Base-by-base conservation (phyloP, 371 early-diverging fungal genomes). In the Synchytrium microbalum region DNA sequence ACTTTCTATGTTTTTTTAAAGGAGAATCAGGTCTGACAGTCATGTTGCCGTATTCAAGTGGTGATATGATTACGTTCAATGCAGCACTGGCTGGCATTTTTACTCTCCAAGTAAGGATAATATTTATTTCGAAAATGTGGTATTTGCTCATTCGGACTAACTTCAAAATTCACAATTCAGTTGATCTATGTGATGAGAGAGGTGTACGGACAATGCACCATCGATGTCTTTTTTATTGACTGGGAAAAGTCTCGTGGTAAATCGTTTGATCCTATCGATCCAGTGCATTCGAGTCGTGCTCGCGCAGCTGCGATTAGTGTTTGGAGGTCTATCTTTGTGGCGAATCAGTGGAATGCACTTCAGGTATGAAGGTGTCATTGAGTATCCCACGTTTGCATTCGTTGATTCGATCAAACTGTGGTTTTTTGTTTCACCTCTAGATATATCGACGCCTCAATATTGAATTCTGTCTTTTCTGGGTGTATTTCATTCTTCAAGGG, bases 311-410 rank as follows among this genome's bases (percentile, higher is more conserved):
- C n/a, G n/a, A 74, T 81, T 29, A 77, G 77, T 61, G 70, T 77
- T 10, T 81, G 81, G 81, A 56, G 81, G n/a, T 68, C 67, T 8
- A 75, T 81, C 26, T 78, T 81, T 59, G 67, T 78, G 72, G 74
- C 73, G 2, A 79, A 81, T 57, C 70, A 75, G 56, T 79, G 79
- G 79, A 60, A 71, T 28, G 54, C 67, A 19, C 59, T 81, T 29
- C 81, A 81, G 69, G 68, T 69, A 14, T 8, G 38, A 23, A 0
- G 23, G 26, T 25, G n/a, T 54, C n/a, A 8, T 16, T 16, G 52
- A 57, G 10, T 64, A 3, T 16, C 32, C 5, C 2, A 38, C 1
- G 26, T 46, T 53, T 28, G 16, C 19, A 23, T 32, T 1, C 1
- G 2, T 19, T 2, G n/a, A 59, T 19, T 25, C 26, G 27, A 24